Percentiles rank a stretch among this genome's conserved stretches.
Evolutionary conservation across 345 rosid genomes (phyloP).

Genomic region (Salix suchowensis): DNA sequence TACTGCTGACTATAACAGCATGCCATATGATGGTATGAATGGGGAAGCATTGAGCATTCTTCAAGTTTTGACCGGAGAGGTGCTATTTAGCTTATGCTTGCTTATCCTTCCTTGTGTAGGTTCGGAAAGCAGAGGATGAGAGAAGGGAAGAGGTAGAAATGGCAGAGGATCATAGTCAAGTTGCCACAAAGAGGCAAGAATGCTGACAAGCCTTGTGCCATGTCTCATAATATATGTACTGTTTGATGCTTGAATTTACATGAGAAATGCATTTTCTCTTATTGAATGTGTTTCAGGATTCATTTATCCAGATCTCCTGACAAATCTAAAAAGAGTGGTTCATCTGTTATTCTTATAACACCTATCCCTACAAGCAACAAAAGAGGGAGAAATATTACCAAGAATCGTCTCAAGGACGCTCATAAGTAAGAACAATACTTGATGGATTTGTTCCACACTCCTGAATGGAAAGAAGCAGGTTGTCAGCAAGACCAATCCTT

Average conservation of each 20-base stretch:
- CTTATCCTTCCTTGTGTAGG: constrained; percentile 25
- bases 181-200: constrained; percentile 45
- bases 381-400: constrained; percentile 24
- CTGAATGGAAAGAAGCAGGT: background rate
- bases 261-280: background rate
- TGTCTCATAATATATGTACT: background rate
- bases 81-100: constrained; percentile 8
- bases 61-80: background rate
- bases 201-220: background rate
- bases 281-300: constrained; percentile 17
- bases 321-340: constrained; percentile 39
- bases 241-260: background rate
- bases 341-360: constrained; percentile 40
- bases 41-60: background rate
- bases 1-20: background rate
- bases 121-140: constrained; percentile 21
- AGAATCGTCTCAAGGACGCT: constrained; percentile 20
- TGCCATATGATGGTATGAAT: background rate
- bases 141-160: constrained; percentile 29
- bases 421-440: constrained; percentile 10
- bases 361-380: constrained; percentile 39
- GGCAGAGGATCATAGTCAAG: constrained; percentile 28
- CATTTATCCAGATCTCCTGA: constrained; percentile 36
- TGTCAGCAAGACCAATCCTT: constrained; percentile 1
- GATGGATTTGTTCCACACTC: background rate